These are phyloP conservation scores for Amauroascus niger DNA, from an alignment of 2,329 filamentous ascomycete species.

Conservation along the genomic window DNA sequence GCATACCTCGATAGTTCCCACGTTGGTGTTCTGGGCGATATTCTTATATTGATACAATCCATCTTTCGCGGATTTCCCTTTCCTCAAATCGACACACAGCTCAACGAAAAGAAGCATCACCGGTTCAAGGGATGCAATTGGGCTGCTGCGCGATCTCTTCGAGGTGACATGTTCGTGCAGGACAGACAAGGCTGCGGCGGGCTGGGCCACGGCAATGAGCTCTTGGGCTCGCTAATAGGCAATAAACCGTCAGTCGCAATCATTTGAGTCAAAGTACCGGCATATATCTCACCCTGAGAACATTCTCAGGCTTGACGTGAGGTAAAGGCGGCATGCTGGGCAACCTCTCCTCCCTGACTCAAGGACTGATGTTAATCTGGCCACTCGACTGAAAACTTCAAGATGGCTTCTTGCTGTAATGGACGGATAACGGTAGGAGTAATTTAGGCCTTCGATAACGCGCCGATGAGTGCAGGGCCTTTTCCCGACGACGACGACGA, in stretches of 20 bases:
- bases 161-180: conserved; percentile 99
- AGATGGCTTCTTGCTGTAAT: neutral
- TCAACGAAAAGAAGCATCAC: conserved; percentile 98
- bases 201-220: conserved; percentile 94
- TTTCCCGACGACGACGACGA: neutral
- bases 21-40: conserved; percentile 97
- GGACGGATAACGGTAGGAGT: neutral
- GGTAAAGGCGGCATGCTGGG: conserved; percentile 81
- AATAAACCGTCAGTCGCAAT: conserved; percentile 17
- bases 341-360: conserved; percentile 23
- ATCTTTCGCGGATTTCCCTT: conserved; percentile 97
- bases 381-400: neutral
- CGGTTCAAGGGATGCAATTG: conserved; percentile 90
- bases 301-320: conserved; percentile 97
- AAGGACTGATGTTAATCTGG: neutral
- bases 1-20: conserved; percentile 85
- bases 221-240: conserved; percentile 69
- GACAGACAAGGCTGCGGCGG: conserved; percentile 80
- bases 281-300: conserved; percentile 59
- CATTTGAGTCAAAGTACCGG: conserved; percentile 7
- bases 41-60: conserved; percentile 99
- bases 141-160: conserved; percentile 93
- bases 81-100: conserved; percentile 91
- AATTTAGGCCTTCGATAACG: conserved; percentile 1
- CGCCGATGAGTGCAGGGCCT: conserved; percentile 5